Percentiles rank a stretch among this genome's conserved stretches.
Conservation (phyloP, 805 yeast genomes). For the Starmerella khaoyaiensis region DNA sequence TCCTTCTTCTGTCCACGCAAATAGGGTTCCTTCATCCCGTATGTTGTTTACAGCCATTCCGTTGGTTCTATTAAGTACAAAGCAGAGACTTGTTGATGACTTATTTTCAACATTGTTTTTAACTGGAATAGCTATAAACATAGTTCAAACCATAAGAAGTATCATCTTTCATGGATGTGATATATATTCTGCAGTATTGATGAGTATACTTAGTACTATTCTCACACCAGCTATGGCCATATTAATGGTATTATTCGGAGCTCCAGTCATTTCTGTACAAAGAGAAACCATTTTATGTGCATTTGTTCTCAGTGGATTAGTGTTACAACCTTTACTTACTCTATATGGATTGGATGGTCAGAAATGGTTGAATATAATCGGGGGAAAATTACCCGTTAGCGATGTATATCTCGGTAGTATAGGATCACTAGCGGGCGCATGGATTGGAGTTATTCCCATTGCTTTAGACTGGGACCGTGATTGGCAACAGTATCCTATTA, state of each 20-base stretch:
- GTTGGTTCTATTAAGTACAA: constrained; percentile 12
- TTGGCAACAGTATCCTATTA: constrained; percentile 95
- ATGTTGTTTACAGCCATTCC: constrained; percentile 18
- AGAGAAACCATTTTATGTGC: constrained; percentile 49
- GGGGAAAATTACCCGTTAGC: constrained; percentile 23
- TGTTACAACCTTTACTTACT: constrained; percentile 52
- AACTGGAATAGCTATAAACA: constrained; percentile 4
- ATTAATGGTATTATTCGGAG: constrained; percentile 57
- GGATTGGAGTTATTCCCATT: constrained; percentile 89
- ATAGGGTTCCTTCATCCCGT: background rate
- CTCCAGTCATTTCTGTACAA: constrained; percentile 46
- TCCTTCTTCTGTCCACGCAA: background rate
- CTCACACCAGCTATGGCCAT: constrained; percentile 24
- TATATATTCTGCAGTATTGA: constrained; percentile 22
- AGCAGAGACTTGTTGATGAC: constrained; percentile 14
- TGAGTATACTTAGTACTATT: constrained; percentile 24
- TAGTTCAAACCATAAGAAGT: constrained; percentile 10
- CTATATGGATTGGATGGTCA: constrained; percentile 40
- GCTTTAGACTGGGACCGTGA: constrained; percentile 97
- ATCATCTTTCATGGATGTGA: constrained; percentile 10
- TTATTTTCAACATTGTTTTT: constrained; percentile 7
- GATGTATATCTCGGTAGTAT: constrained; percentile 30
- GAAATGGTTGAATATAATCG: constrained; percentile 31
- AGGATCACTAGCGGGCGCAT: constrained; percentile 51
- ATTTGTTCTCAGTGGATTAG: constrained; percentile 45